Percentiles rank a stretch among this genome's conserved stretches.
Evolutionary conservation across 192 early-diverging fungal genomes (phyloP).

Genomic region (Coemansia sp.): DNA sequence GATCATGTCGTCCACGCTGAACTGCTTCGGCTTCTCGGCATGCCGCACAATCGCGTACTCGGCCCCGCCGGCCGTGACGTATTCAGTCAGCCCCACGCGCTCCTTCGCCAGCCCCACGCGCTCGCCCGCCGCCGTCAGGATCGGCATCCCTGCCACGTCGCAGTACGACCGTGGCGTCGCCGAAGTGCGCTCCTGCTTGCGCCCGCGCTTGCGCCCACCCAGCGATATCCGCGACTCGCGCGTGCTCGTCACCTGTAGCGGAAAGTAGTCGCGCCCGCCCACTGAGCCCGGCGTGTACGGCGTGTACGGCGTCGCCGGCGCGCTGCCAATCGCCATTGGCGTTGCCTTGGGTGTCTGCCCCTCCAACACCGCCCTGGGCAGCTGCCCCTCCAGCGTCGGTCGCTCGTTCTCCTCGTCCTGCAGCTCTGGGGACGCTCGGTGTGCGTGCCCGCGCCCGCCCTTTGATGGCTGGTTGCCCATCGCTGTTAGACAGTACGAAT

Average conservation of each 20-base stretch:
- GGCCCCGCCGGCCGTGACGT: slow-evolving; percentile 48
- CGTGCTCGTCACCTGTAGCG: slow-evolving; percentile 36
- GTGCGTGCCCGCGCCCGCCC: slow-evolving; percentile 23
- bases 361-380: neutral
- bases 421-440: neutral
- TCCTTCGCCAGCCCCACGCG: slow-evolving; percentile 26
- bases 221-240: slow-evolving; percentile 52
- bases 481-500: neutral
- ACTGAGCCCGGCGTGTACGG: slow-evolving; percentile 36
- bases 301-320: slow-evolving; percentile 36
- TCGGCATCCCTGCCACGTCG: slow-evolving; percentile 46
- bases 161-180: slow-evolving; percentile 45
- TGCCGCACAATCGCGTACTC: slow-evolving; percentile 51
- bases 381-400: slow-evolving; percentile 31
- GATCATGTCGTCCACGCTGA: slow-evolving; percentile 87
- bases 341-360: neutral
- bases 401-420: slow-evolving; percentile 1
- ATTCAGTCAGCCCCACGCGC: slow-evolving; percentile 48
- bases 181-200: neutral
- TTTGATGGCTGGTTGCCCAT: slow-evolving; percentile 53
- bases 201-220: slow-evolving; percentile 9
- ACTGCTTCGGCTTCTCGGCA: slow-evolving; percentile 56
- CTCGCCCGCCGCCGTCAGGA: slow-evolving; percentile 41
- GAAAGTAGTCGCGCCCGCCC: slow-evolving; percentile 38
- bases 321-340: slow-evolving; percentile 19